Conservation (phyloP, 805 yeast species). For the Lipomyces orientalis region DNA sequence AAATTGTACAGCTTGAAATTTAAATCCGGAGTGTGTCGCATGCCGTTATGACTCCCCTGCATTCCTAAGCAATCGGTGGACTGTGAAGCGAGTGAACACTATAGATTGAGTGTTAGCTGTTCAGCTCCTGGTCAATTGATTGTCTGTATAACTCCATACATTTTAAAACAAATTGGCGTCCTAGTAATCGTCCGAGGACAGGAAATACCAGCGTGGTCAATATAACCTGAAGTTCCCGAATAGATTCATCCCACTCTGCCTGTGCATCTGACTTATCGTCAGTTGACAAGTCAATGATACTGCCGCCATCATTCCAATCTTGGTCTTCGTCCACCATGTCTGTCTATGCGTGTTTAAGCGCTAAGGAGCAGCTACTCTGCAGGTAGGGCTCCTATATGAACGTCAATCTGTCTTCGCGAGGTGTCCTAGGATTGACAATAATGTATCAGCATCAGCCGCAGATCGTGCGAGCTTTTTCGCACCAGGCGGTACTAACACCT, state of each 20-base stretch:
- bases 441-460: background rate
- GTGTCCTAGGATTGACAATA: background rate
- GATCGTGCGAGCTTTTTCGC: background rate
- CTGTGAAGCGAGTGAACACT: slow-evolving; percentile 19
- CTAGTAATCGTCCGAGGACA: slow-evolving; percentile 67
- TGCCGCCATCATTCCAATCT: background rate
- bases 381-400: background rate
- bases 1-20: background rate
- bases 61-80: slow-evolving; percentile 6
- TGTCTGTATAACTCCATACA: background rate
- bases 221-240: slow-evolving; percentile 61
- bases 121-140: background rate
- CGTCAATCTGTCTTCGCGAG: slow-evolving; percentile 1
- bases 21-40: background rate
- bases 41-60: background rate
- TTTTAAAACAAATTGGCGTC: slow-evolving; percentile 58
- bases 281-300: background rate
- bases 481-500: background rate
- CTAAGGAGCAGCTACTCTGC: background rate
- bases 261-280: slow-evolving; percentile 55
- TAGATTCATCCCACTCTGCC: slow-evolving; percentile 75
- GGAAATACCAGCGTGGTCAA: slow-evolving; percentile 65
- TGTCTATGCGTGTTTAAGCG: background rate
- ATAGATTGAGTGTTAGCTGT: background rate
- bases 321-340: background rate